Conservation (phyloP, 208 protist species). For the Wallacemonas sp. region DNA sequence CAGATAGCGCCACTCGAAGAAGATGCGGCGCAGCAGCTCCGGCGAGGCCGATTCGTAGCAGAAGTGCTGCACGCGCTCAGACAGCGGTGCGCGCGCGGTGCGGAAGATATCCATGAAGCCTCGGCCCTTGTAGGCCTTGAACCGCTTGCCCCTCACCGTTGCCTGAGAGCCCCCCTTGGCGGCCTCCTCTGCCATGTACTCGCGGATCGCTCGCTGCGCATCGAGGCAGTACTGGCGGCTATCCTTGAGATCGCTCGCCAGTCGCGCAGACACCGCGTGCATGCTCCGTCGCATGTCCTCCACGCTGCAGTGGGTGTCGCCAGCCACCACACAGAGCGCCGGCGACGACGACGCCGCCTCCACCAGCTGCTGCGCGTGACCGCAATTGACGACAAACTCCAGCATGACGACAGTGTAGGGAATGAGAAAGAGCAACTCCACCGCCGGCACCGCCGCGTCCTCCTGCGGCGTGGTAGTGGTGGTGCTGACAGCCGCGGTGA, state of each 20-base stretch:
- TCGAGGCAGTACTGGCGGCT: constrained; percentile 8
- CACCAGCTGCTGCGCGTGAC: background rate
- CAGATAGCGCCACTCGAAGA: constrained; percentile 53
- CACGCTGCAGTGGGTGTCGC: background rate
- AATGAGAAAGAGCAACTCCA: constrained; percentile 44
- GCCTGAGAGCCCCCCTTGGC: background rate
- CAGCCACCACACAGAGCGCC: background rate
- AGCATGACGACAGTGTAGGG: constrained; percentile 67
- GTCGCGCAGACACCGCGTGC: background rate
- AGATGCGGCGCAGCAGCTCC: constrained; percentile 25
- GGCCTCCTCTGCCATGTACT: background rate
- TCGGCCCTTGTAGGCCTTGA: constrained; percentile 30
- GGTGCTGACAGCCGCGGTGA: background rate
- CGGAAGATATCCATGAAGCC: constrained; percentile 44
- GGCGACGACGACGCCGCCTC: background rate
- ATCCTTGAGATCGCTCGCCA: background rate
- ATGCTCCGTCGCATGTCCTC: background rate
- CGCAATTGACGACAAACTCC: constrained; percentile 48
- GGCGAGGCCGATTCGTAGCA: constrained; percentile 22
- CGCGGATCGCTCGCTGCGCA: background rate
- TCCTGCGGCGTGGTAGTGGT: background rate
- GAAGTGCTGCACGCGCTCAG: constrained; percentile 7
- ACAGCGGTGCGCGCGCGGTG: constrained; percentile 24
- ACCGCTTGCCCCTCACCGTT: constrained; percentile 11
- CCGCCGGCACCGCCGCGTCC: background rate